Evolutionary conservation across 2,329 filamentous ascomycete species (phyloP).

Genomic region (Cryphonectria radicalis): DNA sequence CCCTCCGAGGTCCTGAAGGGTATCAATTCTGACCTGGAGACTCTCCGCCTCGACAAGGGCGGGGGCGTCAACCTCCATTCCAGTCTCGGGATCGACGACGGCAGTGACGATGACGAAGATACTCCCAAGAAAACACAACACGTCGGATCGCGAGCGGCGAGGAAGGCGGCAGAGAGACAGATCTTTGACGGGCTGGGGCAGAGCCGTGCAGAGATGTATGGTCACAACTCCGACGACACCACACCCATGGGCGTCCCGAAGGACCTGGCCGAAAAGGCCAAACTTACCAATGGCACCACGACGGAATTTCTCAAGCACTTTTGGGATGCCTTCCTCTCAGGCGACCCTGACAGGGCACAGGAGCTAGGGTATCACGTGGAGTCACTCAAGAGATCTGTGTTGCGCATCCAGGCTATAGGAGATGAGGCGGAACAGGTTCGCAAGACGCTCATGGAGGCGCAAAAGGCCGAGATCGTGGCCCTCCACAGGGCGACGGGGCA

Average conservation of each 20-base stretch:
- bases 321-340: constrained; percentile 90
- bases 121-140: constrained; percentile 53
- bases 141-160: constrained; percentile 71
- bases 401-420: constrained; percentile 80
- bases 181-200: constrained; percentile 68
- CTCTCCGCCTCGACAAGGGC: constrained; percentile 51
- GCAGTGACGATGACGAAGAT: constrained; percentile 70
- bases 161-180: constrained; percentile 67
- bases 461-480: constrained; percentile 72
- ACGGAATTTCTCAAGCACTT: constrained; percentile 98
- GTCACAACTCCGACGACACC: constrained; percentile 50
- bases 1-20: constrained; percentile 69
- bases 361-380: constrained; percentile 84
- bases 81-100: constrained; percentile 71
- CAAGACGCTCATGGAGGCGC: constrained; percentile 65
- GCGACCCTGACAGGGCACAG: constrained; percentile 76
- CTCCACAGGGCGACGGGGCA: constrained; percentile 74
- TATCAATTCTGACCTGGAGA: constrained; percentile 65
- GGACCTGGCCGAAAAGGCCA: constrained; percentile 62
- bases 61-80: constrained; percentile 64
- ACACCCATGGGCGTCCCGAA: constrained; percentile 60
- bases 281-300: constrained; percentile 84
- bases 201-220: constrained; percentile 63
- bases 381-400: constrained; percentile 75
- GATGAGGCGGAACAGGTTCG: constrained; percentile 78